A percentile compares a stretch with the other conserved stretches of the same genome.
These are phyloP conservation scores for Verruconis gallopava DNA, from an alignment of 2,329 filamentous ascomycete species.

Conservation along the genomic window DNA sequence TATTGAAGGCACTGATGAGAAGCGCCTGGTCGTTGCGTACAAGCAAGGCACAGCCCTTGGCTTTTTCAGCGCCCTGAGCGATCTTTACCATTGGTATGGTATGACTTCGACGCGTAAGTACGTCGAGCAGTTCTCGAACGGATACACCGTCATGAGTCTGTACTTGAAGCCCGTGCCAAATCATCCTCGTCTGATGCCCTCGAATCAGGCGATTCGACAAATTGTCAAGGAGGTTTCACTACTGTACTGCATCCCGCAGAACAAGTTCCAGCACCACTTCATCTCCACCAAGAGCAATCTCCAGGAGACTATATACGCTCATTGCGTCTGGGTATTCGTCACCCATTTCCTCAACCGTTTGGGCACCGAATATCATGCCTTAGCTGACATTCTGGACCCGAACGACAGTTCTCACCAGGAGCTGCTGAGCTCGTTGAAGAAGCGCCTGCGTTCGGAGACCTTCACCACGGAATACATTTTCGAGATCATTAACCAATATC, in stretches of 20 bases:
- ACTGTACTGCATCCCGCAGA: conserved; percentile 94
- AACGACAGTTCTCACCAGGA: conserved; percentile 78
- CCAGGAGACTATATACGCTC: conserved; percentile 93
- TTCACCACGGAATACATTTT: conserved; percentile 97
- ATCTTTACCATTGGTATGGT: conserved; percentile 97
- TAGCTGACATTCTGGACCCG: conserved; percentile 66
- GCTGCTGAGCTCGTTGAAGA: conserved; percentile 86
- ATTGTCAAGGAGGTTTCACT: conserved; percentile 98
- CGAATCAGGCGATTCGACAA: conserved; percentile 92
- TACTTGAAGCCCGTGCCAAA: conserved; percentile 64
- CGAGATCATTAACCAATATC: conserved; percentile 89
- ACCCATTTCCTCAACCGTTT: conserved; percentile 96
- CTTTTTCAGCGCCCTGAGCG: conserved; percentile 86
- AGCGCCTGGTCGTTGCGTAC: conserved; percentile 88
- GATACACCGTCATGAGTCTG: conserved; percentile 91
- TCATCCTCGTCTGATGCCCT: conserved; percentile 56
- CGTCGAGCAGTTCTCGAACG: conserved; percentile 92
- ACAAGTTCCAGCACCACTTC: conserved; percentile 87
- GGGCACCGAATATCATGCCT: conserved; percentile 78
- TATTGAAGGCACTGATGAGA: conserved; percentile 81
- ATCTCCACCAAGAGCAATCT: conserved; percentile 74
- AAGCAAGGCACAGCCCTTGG: conserved; percentile 84
- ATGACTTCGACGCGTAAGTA: conserved; percentile 95
- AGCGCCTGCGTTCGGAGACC: conserved; percentile 84
- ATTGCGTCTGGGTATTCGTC: conserved; percentile 95